Base-by-base conservation (phyloP, 345 rosid genomes). In the Diplotaxis tenuifolia region DNA sequence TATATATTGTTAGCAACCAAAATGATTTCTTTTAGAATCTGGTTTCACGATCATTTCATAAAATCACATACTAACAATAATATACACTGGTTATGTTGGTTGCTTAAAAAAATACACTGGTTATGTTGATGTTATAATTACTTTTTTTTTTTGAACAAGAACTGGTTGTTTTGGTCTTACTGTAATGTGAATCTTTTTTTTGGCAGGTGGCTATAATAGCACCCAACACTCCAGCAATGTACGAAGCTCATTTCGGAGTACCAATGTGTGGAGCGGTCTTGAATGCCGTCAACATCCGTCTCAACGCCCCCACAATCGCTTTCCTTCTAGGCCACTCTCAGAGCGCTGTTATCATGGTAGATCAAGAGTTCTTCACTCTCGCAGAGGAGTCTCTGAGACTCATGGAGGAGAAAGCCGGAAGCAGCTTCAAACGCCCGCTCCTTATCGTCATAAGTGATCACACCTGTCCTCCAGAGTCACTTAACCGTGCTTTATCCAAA, bases 211-310 rank as follows among this genome's bases (percentile, higher is more conserved):
- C 96, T 11, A 36, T 86, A 52, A 85, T 95, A 20, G 96, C 99
- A 18, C 98, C 99, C 4, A 92, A 95, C 81, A 22, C 85, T 25
- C 98, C 98, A 36, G 94, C 98, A 12, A 75, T 82, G 68, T 95
- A 80, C 28, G 98, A 95, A 86, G 87, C 95, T 67, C 97, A 92
- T 78, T 92, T 90, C 65, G 99, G 94, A 77, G 83, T 90, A 80
- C 97, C 98, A 54, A 92, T 95, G 98, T 70, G 87, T 28, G 97
- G 98, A 72, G 93, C 99, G 20, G 98, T 87, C 22, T 25, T 95
- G 67, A 95, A 95, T 75, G 21, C 72, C 20, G 86, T 95, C 32
- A 95, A 95, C 66, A 85, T 84, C 73, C 97, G 97, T 29, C 85
- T 95, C 57, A 95, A 95, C 82, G 94, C 96, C 5, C 5, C 78